Percentiles rank a stretch among this genome's conserved stretches.
phyloP scores from a whole-genome alignment of 495 filamentous ascomycete species.

The Talaromyces nanjingensis region DNA sequence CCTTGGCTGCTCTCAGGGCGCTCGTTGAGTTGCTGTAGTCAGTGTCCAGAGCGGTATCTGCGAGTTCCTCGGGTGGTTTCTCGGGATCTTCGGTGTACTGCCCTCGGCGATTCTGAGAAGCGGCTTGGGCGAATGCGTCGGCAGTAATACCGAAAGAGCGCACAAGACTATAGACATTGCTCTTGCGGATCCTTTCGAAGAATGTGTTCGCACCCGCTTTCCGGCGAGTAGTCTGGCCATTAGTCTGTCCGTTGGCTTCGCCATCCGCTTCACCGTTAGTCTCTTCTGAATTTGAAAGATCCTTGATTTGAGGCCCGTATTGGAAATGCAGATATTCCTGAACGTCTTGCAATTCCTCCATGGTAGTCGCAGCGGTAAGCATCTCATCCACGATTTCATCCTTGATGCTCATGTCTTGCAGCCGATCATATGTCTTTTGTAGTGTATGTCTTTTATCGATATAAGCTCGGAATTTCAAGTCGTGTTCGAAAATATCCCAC shows the following conservation, averaged over 20 bases:
- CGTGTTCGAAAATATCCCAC: slow-evolving; percentile 89
- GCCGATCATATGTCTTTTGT: slow-evolving; percentile 64
- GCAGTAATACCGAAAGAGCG: slow-evolving; percentile 85
- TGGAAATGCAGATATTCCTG: slow-evolving; percentile 97
- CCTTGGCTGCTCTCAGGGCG: slow-evolving; percentile 69
- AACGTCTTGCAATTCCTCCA: slow-evolving; percentile 92
- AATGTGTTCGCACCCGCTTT: slow-evolving; percentile 67
- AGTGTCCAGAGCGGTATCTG: slow-evolving; percentile 63
- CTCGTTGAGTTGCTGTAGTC: slow-evolving; percentile 73
- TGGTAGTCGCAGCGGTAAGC: slow-evolving; percentile 63
- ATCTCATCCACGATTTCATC: slow-evolving; percentile 70
- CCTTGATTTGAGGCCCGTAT: slow-evolving; percentile 75
- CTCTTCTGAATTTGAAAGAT: slow-evolving; percentile 43
- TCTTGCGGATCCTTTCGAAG: slow-evolving; percentile 76
- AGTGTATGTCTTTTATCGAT: slow-evolving; percentile 82
- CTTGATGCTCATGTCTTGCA: slow-evolving; percentile 48
- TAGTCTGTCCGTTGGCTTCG: slow-evolving; percentile 29
- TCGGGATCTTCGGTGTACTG: slow-evolving; percentile 77
- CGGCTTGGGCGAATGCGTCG: slow-evolving; percentile 79
- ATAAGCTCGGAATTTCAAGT: slow-evolving; percentile 87
- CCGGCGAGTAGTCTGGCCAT: slow-evolving; percentile 41
- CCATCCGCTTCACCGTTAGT: slow-evolving; percentile 38
- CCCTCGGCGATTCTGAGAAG: slow-evolving; percentile 65
- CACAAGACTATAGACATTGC: slow-evolving; percentile 74
- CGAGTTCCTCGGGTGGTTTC: slow-evolving; percentile 72